Evolutionary conservation across 129 eudicot genomes (phyloP), one percentile per base, ranked within the genome.

Genomic region (Flaveria brownii): DNA sequence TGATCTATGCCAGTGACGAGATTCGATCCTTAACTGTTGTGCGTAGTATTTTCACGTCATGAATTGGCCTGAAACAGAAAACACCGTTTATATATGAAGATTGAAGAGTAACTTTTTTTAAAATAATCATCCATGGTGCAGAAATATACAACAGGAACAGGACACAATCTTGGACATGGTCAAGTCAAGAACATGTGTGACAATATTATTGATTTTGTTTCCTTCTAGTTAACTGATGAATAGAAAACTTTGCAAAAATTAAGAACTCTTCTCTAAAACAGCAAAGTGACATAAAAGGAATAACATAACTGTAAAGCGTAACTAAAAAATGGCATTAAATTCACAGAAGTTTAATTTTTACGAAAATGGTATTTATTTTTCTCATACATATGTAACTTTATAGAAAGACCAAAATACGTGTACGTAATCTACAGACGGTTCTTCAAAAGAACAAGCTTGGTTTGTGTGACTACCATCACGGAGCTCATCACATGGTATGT

Each of bases 1-100:
- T 78, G 33, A 61, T 72, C 66, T 49, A 13, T 9, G 16, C 51
- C 15, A 61, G 64, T 42, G n/a, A 49, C 26, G 17, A 65, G 28
- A 17, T 36, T 87, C 83, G 86, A 78, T 86, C 90, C 83, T 77
- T 85, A 77, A 90, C 96, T 15, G 64, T 8, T 11, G 92, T 81
- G 41, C 90, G 86, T 18, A 86, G 84, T 70, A 90, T 85, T 83
- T 86, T 90, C 96, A 90, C 92, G 11, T 87, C 92, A 78, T 90
- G 96, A 76, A 87, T 69, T 12, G 96, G 96, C 77, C 96, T 90
- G 88, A 46, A 76, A 47, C 42, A 45, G 55, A 74, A 30, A 62
- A 80, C 47, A 10, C 1, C 30, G 22, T 9, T 45, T 56, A 26
- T 61, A 7, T 65, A 17, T 18, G 33, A 20, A 43, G 9, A 43